Evolutionary conservation across 305 asterid species (phyloP), one percentile per base, ranked within the genome.

Genomic region (Solanum hybrid): DNA sequence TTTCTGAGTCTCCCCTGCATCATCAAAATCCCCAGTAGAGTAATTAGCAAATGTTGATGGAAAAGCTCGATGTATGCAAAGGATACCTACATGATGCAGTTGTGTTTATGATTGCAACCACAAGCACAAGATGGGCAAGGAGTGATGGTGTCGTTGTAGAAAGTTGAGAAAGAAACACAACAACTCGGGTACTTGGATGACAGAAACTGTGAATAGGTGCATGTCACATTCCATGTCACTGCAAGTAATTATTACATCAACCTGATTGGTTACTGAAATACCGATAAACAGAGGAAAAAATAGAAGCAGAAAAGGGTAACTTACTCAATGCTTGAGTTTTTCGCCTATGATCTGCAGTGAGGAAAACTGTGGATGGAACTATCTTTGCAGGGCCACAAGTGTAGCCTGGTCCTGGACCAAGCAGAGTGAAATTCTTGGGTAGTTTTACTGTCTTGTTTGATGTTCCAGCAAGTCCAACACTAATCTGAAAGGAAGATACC

Each of bases 141-240:
- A 39, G 94, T 91, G 92, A 96, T 96, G 36, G 98, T 94, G 6
- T 92, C 92, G 14, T 94, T 95, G 94, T 96, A 96, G 92, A 96
- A 96, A 51, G 98, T 93, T 14, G 99, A 97, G 91, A 96, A 94
- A 51, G 99, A 97, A 40, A 97, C 98, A 61, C 99, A 96, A 33
- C 99, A 97, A 42, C 93, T 94, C 8, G 99, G 96, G 90, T 95
- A 90, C 92, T 90, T 95, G 5, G 95, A 90, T 13, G 95, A 94
- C 73, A 94, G 90, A 40, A 95, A 90, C 88, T 96, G 98, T 4
- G 99, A 97, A 86, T 97, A 95, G 22, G 98, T 97, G 92, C 98
- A 97, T 3, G 98, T 97, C 91, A 97, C 96, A 42, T 95, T 97
- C 99, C 99, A 97, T 24, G 99, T 96, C 99, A 97, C 99, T 97